Conservation (phyloP, 805 yeast genomes). For the Ogataea parapolymorpha region DNA sequence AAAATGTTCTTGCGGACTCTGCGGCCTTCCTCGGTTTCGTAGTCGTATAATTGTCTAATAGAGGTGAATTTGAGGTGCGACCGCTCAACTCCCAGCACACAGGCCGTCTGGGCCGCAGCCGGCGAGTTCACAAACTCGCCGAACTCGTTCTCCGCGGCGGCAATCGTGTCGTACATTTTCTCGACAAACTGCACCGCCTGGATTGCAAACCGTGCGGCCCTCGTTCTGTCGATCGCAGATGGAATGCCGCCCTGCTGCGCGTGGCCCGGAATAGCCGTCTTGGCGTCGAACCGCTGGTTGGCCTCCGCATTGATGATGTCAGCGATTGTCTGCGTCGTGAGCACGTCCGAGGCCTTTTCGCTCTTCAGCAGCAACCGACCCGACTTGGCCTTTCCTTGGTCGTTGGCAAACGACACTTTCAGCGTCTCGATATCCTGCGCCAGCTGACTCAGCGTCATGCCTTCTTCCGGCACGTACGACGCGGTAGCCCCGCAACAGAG, state of each 20-base stretch:
- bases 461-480: constrained; percentile 74
- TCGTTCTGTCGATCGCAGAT: constrained; percentile 71
- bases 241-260: constrained; percentile 84
- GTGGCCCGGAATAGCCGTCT: constrained; percentile 82
- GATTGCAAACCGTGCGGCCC: constrained; percentile 69
- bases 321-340: constrained; percentile 66
- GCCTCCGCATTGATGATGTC: constrained; percentile 64
- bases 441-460: constrained; percentile 54
- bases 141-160: constrained; percentile 24
- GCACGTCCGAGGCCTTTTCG: constrained; percentile 65
- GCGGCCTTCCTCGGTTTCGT: constrained; percentile 72
- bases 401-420: constrained; percentile 54
- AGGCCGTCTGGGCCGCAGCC: constrained; percentile 52
- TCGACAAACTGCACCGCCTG: constrained; percentile 70
- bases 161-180: constrained; percentile 25
- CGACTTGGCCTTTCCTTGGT: constrained; percentile 60
- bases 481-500: constrained; percentile 71
- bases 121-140: constrained; percentile 29
- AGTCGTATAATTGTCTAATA: constrained; percentile 74
- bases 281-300: constrained; percentile 65
- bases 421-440: constrained; percentile 64
- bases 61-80: constrained; percentile 74
- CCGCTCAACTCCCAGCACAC: constrained; percentile 79
- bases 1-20: constrained; percentile 89
- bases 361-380: constrained; percentile 71